These are phyloP conservation scores for Elasticomyces elasticus DNA, from an alignment of 495 filamentous ascomycete species.

Conservation along the genomic window DNA sequence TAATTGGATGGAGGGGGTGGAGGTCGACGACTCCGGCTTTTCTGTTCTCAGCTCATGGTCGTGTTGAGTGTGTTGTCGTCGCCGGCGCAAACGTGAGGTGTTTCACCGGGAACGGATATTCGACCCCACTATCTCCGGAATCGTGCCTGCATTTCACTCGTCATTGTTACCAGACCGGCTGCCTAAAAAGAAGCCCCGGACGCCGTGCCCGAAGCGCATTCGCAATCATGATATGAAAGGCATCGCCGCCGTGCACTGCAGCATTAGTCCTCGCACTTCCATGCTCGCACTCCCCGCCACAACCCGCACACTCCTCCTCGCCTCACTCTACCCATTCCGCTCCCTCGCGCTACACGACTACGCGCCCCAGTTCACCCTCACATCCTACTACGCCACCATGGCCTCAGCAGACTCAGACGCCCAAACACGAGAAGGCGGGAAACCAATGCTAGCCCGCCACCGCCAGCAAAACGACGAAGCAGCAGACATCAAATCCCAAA, in stretches of 20 bases:
- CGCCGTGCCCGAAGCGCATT: no score
- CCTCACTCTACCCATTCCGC: slow-evolving; percentile 1
- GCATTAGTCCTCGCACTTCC: no score
- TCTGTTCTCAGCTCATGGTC: not conserved
- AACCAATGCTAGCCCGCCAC: slow-evolving; percentile 44
- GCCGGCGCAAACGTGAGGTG: not conserved
- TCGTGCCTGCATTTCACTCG: no score
- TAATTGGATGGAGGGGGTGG: slow-evolving; percentile 16
- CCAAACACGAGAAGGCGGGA: slow-evolving; percentile 21
- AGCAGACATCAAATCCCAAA: slow-evolving; percentile 21
- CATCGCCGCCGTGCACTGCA: no score
- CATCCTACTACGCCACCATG: slow-evolving; percentile 24
- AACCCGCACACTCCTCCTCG: slow-evolving; percentile 10
- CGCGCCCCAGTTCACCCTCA: not conserved
- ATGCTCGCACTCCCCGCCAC: slow-evolving; percentile 9
- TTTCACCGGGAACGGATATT: no score
- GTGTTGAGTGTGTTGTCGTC: not conserved
- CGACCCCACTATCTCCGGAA: no score
- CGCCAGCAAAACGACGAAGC: slow-evolving; percentile 35
- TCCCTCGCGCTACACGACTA: not conserved
- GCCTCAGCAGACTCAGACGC: slow-evolving; percentile 27
- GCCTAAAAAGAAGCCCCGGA: not conserved
- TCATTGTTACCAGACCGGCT: no score
- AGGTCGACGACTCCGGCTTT: not conserved
- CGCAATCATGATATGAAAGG: no score